Evolutionary conservation across 129 eudicot species (phyloP), one percentile per base, ranked within the genome.

Genomic region (Artemisia annua): DNA sequence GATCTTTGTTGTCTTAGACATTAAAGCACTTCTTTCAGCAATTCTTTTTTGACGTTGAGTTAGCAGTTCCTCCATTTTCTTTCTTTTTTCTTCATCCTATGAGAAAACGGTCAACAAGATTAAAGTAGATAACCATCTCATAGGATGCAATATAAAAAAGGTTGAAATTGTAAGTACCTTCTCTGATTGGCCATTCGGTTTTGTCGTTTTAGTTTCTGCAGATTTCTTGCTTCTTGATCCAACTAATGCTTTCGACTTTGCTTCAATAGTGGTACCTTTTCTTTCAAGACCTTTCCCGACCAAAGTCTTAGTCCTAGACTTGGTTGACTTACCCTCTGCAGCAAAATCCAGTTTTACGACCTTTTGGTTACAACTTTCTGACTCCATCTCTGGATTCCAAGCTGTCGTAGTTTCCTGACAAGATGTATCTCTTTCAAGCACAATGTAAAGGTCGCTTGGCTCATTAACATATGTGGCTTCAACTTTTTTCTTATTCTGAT

Each of bases 21-120:
- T 77, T 13, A 72, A 61, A 63, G 80, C 85, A 82, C 90, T 89
- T 86, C 95, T 87, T 87, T 89, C 98, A 28, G 95, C 90, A 11
- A 92, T 92, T 73, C 92, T 75, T 74, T 84, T 92, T 75, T 85
- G 92, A 5, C 96, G 86, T 78, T 80, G 90, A 74, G 70, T 22
- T 48, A 59, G 57, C 48, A 89, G 28, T 83, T 92, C 92, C 80
- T 92, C 98, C 82, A 69, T 80, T 81, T 64, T 89, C 91, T 84
- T 92, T 78, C 92, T 74, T 68, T 80, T 85, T 80, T 89, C 92
- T 75, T 87, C 96, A 52, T 92, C 98, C 96, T 92, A 69, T 24
- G 12, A 8, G 69, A 55, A 16, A 71, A 39, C 19, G 49, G 72
- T 24, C 72, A 75, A 77, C 7, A 51, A 70, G 13, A 69, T 71